A percentile compares a stretch with the other conserved stretches of the same genome.
These are phyloP conservation scores for Lactarius deliciosus DNA, from an alignment of 768 basidiomycete genomes.

Conservation along the genomic window DNA sequence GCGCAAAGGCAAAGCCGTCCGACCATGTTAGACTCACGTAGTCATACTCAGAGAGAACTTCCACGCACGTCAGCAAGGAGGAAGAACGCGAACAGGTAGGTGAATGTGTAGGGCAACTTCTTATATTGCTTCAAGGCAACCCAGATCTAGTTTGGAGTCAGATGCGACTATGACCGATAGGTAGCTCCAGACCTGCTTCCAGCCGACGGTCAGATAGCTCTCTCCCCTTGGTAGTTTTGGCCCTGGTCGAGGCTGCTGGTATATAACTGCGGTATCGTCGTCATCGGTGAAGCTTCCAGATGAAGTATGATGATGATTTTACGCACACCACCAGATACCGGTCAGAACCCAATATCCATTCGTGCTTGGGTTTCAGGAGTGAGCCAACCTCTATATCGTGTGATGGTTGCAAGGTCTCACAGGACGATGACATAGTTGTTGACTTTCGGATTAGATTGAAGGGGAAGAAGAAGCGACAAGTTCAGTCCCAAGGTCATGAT, in stretches of 20 bases:
- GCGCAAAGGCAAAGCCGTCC: not conserved
- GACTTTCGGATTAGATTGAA: conserved; percentile 54
- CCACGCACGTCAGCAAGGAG: conserved; percentile 68
- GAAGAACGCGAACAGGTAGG: conserved; percentile 75
- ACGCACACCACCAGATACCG: conserved; percentile 87
- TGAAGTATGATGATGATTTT: not conserved
- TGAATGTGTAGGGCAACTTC: conserved; percentile 76
- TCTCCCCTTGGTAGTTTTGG: conserved; percentile 76
- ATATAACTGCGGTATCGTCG: conserved; percentile 54
- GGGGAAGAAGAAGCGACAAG: conserved; percentile 65
- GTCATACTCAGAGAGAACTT: not conserved
- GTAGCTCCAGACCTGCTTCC: conserved; percentile 63
- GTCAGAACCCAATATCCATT: conserved; percentile 75
- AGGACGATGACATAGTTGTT: conserved; percentile 73
- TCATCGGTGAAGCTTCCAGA: not conserved
- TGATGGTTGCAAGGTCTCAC: conserved; percentile 40
- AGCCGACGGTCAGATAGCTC: conserved; percentile 77
- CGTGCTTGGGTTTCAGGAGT: conserved; percentile 42
- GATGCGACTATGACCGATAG: not conserved
- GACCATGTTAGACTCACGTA: not conserved
- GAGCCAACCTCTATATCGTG: not conserved
- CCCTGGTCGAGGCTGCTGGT: conserved; percentile 77
- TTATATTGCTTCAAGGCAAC: conserved; percentile 70
- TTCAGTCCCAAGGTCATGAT: conserved; percentile 63
- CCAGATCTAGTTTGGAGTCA: conserved; percentile 57